Evolutionary conservation across 2,329 filamentous ascomycete species (phyloP).

Genomic region (Diaporthe caulivora): DNA sequence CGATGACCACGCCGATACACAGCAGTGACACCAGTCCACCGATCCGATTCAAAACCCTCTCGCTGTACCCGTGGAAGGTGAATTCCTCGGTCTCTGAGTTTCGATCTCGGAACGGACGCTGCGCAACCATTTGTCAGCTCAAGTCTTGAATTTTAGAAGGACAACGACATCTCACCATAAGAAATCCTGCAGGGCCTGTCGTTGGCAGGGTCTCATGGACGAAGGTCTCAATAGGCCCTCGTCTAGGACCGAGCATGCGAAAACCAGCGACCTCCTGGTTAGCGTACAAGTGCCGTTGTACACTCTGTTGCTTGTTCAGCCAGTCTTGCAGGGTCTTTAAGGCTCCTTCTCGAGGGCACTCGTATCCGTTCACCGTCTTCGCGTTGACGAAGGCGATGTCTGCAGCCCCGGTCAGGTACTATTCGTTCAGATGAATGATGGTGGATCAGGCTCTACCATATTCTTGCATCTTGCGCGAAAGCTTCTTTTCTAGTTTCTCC

Average conservation of each 20-base stretch:
- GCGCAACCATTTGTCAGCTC: not conserved
- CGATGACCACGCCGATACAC: not conserved
- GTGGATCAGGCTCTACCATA: not conserved
- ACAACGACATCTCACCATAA: not conserved
- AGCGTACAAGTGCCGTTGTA: not conserved
- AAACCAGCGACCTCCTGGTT: not conserved
- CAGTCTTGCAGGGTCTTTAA: not conserved
- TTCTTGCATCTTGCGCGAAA: not conserved
- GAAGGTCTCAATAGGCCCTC: constrained; percentile 22
- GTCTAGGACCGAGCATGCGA: not conserved
- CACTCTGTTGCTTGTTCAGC: not conserved
- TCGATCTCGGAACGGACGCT: not conserved
- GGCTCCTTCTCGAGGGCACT: not conserved
- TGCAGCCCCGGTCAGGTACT: not conserved
- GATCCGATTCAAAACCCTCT: constrained; percentile 3
- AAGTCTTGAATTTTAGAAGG: no score
- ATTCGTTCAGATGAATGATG: not conserved
- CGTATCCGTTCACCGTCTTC: constrained; percentile 16
- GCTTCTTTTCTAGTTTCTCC: not conserved
- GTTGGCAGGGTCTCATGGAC: not conserved
- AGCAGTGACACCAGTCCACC: not conserved
- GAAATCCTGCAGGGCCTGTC: not conserved
- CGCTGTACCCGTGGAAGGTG: not conserved
- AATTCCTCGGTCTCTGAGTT: not conserved
- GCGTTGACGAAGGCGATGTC: not conserved